phyloP scores from a whole-genome alignment of 2,329 filamentous ascomycete species.

The Colletotrichum endophyticum region DNA sequence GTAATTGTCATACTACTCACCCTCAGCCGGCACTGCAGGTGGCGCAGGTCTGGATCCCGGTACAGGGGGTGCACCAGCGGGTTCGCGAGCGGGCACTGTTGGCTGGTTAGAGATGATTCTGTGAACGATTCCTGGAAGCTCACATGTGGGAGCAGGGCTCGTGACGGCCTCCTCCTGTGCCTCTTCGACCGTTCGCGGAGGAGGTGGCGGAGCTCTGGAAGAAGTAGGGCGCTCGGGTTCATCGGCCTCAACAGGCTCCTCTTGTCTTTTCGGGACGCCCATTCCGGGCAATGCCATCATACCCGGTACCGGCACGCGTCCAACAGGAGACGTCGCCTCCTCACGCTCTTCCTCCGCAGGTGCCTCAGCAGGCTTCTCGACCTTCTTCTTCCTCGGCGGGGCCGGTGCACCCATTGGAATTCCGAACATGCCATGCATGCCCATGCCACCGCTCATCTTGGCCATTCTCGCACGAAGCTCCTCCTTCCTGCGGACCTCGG shows the following conservation, averaged over 20 bases:
- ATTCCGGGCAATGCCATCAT: slow-evolving; percentile 77
- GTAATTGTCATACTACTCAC: slow-evolving; percentile 50
- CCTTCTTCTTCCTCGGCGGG: slow-evolving; percentile 63
- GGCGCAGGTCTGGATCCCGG: slow-evolving; percentile 58
- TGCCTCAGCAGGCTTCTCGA: slow-evolving; percentile 41
- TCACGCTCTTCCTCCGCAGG: slow-evolving; percentile 42
- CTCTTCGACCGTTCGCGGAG: slow-evolving; percentile 57
- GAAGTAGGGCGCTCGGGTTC: slow-evolving; percentile 48
- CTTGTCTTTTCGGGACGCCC: slow-evolving; percentile 59
- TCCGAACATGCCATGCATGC: slow-evolving; percentile 93
- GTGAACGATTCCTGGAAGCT: slow-evolving; percentile 19
- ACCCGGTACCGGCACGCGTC: slow-evolving; percentile 56
- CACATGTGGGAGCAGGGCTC: slow-evolving; percentile 7
- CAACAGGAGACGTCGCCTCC: slow-evolving; percentile 46
- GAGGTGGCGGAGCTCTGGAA: slow-evolving; percentile 42
- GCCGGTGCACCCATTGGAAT: slow-evolving; percentile 63
- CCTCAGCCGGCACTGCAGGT: slow-evolving; percentile 63
- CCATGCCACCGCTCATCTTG: slow-evolving; percentile 98
- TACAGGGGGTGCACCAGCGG: slow-evolving; percentile 45
- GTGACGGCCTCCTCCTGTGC: slow-evolving; percentile 31
- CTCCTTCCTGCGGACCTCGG: slow-evolving; percentile 82
- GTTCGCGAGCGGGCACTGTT: slow-evolving; percentile 37
- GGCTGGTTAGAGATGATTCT: slow-evolving; percentile 32
- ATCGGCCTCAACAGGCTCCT: slow-evolving; percentile 50
- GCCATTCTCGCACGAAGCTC: slow-evolving; percentile 95